These are phyloP conservation scores for Coffea humblotiana DNA, from an alignment of 305 asterid genomes.

Conservation along the genomic window DNA sequence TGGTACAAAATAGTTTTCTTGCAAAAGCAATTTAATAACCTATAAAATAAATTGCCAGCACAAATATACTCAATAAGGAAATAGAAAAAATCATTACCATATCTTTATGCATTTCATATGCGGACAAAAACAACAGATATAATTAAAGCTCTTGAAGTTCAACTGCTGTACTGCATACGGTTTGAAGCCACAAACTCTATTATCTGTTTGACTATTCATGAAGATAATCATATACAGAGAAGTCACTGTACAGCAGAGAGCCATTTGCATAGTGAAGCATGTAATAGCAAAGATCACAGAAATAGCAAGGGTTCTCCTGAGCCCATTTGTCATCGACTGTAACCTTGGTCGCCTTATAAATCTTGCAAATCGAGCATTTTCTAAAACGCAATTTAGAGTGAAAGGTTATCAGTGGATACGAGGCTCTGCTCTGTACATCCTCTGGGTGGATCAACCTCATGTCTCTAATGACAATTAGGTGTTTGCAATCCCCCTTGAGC, in stretches of 20 bases:
- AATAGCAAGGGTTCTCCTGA: slow-evolving; percentile 68
- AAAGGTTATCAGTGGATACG: slow-evolving; percentile 60
- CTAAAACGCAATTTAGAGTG: slow-evolving; percentile 52
- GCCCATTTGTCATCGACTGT: slow-evolving; percentile 94
- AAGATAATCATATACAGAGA: slow-evolving; percentile 64
- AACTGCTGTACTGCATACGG: too few species aligned
- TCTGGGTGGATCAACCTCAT: slow-evolving; percentile 81
- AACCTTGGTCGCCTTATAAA: slow-evolving; percentile 66
- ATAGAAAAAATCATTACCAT: too few species aligned
- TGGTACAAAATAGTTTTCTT: too few species aligned
- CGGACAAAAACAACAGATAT: too few species aligned
- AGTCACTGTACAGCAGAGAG: slow-evolving; percentile 43
- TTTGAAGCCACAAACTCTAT: too few species aligned
- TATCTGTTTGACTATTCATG: slow-evolving; percentile 38
- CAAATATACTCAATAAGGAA: too few species aligned
- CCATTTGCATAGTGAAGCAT: slow-evolving; percentile 83
- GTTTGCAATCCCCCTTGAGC: slow-evolving; percentile 85
- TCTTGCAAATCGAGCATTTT: slow-evolving; percentile 87
- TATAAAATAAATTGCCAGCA: too few species aligned
- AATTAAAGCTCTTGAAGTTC: too few species aligned
- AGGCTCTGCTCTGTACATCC: slow-evolving; percentile 76
- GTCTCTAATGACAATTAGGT: slow-evolving; percentile 70
- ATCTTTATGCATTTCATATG: too few species aligned
- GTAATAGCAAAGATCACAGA: slow-evolving; percentile 85
- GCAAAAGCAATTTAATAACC: too few species aligned